phyloP scores from a whole-genome alignment of 1,139 yeast genomes.

The Scheffersomyces cryptocercus region DNA sequence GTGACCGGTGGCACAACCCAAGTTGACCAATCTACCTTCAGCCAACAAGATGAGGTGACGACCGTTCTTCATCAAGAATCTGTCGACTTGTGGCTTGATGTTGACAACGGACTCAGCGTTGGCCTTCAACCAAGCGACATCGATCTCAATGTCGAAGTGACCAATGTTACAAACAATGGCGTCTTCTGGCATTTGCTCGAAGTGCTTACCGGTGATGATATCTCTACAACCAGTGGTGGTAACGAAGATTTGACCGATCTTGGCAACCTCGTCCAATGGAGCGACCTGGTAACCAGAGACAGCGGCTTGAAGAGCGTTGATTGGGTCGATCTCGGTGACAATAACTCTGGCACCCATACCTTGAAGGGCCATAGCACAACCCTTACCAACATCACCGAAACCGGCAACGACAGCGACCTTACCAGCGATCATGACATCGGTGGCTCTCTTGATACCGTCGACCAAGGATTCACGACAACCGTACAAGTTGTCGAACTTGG shows the following conservation, averaged over 20 bases:
- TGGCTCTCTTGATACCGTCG: slow-evolving; percentile 99
- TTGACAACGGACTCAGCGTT: slow-evolving; percentile 88
- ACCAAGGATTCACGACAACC: slow-evolving; percentile 99
- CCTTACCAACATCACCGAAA: slow-evolving; percentile 99
- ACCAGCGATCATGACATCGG: slow-evolving; percentile 99
- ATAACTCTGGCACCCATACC: slow-evolving; percentile 99
- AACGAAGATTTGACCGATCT: slow-evolving; percentile 95
- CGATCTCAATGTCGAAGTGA: slow-evolving; percentile 98
- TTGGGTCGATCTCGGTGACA: slow-evolving; percentile 97
- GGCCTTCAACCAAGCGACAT: slow-evolving; percentile 96
- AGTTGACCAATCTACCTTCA: slow-evolving; percentile 99
- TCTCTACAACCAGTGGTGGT: slow-evolving; percentile 99
- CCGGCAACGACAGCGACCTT: slow-evolving; percentile 99
- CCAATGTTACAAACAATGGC: slow-evolving; percentile 99
- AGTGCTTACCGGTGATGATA: slow-evolving; percentile 89
- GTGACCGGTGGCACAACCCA: slow-evolving; percentile 99
- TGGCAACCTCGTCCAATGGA: slow-evolving; percentile 93
- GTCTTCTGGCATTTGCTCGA: slow-evolving; percentile 94
- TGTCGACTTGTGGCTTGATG: slow-evolving; percentile 99
- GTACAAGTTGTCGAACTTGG: slow-evolving; percentile 98
- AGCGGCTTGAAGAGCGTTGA: slow-evolving; percentile 99
- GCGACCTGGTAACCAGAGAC: slow-evolving; percentile 98
- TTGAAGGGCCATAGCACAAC: slow-evolving; percentile 99
- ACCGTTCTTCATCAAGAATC: slow-evolving; percentile 88
- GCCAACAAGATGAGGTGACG: slow-evolving; percentile 96